Evolutionary conservation across 352 stramenopile genomes (phyloP).

Genomic region (Blastocystis sp.): DNA sequence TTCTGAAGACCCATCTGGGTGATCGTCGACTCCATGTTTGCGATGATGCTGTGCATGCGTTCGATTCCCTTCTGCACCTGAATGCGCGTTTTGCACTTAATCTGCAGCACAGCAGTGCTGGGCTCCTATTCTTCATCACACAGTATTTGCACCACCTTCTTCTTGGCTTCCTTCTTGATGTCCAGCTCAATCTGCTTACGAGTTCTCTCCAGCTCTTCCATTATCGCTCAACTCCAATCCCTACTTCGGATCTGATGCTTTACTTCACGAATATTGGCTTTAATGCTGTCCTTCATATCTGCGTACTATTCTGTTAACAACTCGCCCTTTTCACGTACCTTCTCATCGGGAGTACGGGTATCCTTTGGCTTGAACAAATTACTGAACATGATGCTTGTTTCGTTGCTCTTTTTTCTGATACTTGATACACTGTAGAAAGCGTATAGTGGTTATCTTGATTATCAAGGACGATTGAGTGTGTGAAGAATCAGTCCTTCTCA

Average conservation of each 20-base stretch:
- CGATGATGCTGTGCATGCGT: background rate
- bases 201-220: background rate
- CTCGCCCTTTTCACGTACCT: background rate
- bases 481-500: background rate
- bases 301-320: conserved; percentile 14
- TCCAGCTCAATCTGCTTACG: background rate
- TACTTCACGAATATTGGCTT: background rate
- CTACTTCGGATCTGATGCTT: conserved; percentile 41
- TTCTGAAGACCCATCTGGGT: conserved; percentile 40
- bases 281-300: conserved; percentile 52
- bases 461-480: too few species aligned
- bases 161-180: conserved; percentile 27
- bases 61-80: conserved; percentile 37
- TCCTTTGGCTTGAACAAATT: conserved; percentile 51
- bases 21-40: conserved; percentile 32
- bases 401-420: too few species aligned
- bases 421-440: too few species aligned
- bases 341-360: conserved; percentile 50
- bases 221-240: background rate
- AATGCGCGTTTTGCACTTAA: conserved; percentile 38
- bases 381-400: conserved; percentile 18
- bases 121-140: conserved; percentile 18
- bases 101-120: conserved; percentile 3
- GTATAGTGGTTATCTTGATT: too few species aligned
- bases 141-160: background rate